These are phyloP conservation scores for Aspergillus glaucus DNA, from an alignment of 2,329 filamentous ascomycete genomes.

Conservation along the genomic window DNA sequence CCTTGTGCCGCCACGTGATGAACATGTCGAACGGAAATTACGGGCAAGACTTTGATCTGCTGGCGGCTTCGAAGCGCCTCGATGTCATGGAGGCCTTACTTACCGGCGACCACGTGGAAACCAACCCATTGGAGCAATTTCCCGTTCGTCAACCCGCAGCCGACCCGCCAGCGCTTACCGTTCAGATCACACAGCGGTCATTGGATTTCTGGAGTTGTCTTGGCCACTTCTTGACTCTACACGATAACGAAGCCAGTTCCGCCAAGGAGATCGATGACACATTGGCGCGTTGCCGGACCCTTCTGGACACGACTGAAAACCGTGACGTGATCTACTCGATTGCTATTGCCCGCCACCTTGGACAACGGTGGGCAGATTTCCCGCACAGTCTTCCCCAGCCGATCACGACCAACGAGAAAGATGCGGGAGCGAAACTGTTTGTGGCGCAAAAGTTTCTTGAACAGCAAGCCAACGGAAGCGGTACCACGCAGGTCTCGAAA, in stretches of 20 bases:
- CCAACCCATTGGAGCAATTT: slow-evolving; percentile 43
- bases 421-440: slow-evolving; percentile 59
- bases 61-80: slow-evolving; percentile 63
- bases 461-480: slow-evolving; percentile 59
- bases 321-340: slow-evolving; percentile 87
- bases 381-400: slow-evolving; percentile 51
- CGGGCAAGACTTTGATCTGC: slow-evolving; percentile 50
- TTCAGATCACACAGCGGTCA: slow-evolving; percentile 55
- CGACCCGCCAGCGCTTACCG: slow-evolving; percentile 34
- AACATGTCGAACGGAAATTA: slow-evolving; percentile 30
- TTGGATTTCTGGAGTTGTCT: slow-evolving; percentile 78
- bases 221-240: slow-evolving; percentile 63
- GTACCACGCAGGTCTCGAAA: slow-evolving; percentile 67
- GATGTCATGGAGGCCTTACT: slow-evolving; percentile 70
- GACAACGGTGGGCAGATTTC: slow-evolving; percentile 57
- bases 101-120: slow-evolving; percentile 60
- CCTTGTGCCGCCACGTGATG: slow-evolving; percentile 44
- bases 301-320: slow-evolving; percentile 76
- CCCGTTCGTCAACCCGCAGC: slow-evolving; percentile 35
- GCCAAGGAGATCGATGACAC: slow-evolving; percentile 59
- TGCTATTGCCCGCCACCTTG: slow-evolving; percentile 69
- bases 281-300: slow-evolving; percentile 58
- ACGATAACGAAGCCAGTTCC: slow-evolving; percentile 51
- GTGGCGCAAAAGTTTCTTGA: slow-evolving; percentile 66
- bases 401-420: slow-evolving; percentile 59